Percentiles rank a stretch among this genome's conserved stretches.
These are phyloP conservation scores for Pyropia yezoensis DNA, from an alignment of 23 red algal genomes.

Conservation along the genomic window DNA sequence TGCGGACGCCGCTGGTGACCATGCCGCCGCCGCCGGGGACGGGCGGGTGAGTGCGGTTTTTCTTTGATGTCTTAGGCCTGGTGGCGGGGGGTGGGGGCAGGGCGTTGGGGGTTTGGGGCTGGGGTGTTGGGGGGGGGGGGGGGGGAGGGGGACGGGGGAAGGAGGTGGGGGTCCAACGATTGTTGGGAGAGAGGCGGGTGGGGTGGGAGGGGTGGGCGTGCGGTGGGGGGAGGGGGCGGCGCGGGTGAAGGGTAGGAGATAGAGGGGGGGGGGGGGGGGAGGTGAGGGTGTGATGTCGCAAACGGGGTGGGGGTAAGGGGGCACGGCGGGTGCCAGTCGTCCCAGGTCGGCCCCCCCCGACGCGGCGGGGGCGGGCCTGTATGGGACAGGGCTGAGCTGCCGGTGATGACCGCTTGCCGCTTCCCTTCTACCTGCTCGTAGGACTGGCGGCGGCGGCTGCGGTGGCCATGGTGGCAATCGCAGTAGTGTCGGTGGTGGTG, in stretches of 20 bases:
- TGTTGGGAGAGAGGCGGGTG: background rate
- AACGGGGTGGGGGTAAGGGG: too few species aligned
- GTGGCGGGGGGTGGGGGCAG: background rate
- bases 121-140: too few species aligned
- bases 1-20: conserved; percentile 10
- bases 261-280: conserved; percentile 1
- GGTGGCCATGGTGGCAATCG: too few species aligned
- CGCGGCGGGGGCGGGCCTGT: too few species aligned
- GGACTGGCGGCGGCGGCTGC: too few species aligned
- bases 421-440: too few species aligned
- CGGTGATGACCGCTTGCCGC: too few species aligned
- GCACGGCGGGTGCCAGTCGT: too few species aligned
- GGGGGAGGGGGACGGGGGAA: background rate
- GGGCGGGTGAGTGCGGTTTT: background rate
- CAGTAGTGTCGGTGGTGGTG: too few species aligned
- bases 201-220: conserved; percentile 3
- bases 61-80: background rate
- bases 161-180: background rate
- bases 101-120: background rate
- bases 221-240: background rate
- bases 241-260: background rate
- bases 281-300: too few species aligned
- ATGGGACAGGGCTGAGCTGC: too few species aligned
- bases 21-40: conserved; percentile 15
- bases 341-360: too few species aligned